Percentiles rank a stretch among this genome's conserved stretches.
Evolutionary conservation across 208 protist genomes (phyloP).

Genomic region (Trypanosoma boissoni): DNA sequence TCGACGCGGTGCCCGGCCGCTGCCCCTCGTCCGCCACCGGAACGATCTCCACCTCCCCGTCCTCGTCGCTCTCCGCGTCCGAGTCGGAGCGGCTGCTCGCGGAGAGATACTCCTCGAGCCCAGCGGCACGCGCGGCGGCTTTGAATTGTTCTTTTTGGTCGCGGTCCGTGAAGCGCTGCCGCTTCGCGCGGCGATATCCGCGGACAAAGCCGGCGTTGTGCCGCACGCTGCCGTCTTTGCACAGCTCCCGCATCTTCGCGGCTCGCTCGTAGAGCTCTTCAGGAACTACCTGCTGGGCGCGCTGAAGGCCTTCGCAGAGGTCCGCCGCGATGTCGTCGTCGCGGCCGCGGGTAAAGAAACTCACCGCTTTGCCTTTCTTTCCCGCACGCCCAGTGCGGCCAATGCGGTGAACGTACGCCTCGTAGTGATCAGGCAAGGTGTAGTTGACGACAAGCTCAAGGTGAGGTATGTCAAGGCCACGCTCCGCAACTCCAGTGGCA

Average conservation of each 20-base stretch:
- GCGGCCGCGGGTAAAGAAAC: constrained; percentile 75
- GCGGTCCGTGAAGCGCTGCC: constrained; percentile 50
- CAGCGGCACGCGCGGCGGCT: constrained; percentile 63
- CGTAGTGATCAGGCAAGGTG: constrained; percentile 98
- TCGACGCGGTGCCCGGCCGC: constrained; percentile 19
- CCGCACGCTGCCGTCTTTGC: constrained; percentile 56
- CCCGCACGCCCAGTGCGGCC: constrained; percentile 89
- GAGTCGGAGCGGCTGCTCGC: constrained; percentile 39
- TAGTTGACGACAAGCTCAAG: constrained; percentile 99
- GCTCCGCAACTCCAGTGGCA: constrained; percentile 82
- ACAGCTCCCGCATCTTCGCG: constrained; percentile 60
- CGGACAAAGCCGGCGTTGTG: constrained; percentile 72
- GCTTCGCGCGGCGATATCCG: constrained; percentile 67
- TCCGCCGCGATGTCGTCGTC: constrained; percentile 85
- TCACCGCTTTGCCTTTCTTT: constrained; percentile 71
- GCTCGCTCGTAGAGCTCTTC: constrained; percentile 81
- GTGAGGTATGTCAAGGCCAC: constrained; percentile 97
- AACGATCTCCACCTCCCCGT: constrained; percentile 20
- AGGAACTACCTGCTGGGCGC: constrained; percentile 64
- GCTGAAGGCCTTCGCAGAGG: constrained; percentile 75
- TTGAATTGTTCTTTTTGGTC: constrained; percentile 60
- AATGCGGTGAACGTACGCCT: constrained; percentile 98
- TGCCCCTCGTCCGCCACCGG: constrained; percentile 16
- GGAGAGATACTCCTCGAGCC: constrained; percentile 73
- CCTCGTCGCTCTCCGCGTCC: constrained; percentile 23